Base-by-base conservation (phyloP, 2,329 filamentous ascomycete genomes). In the Huntiella savannae region DNA sequence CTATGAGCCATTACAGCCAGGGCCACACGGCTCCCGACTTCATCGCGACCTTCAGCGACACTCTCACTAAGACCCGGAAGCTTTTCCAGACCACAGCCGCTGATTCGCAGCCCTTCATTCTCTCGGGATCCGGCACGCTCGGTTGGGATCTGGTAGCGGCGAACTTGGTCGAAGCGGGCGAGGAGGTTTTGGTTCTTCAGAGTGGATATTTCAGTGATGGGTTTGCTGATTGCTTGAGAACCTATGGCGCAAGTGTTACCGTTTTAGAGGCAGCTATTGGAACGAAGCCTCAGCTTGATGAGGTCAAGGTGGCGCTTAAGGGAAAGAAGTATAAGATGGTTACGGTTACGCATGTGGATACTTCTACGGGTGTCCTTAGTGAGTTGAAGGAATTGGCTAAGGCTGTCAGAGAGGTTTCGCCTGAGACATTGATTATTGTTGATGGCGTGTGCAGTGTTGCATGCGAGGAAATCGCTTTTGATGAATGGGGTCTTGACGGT, bases 401-500 rank as follows among this genome's bases (percentile, higher is more conserved):
- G 58, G 68, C 92, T 43, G 82, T 96, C 44, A 82, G 82, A 60
- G 73, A 73, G 45, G 83, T 95, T 52, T 93, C 85, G 51, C 91
- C 91, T 0, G 79, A 94, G 45, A 98, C 91, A 1, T 70, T 98
- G 47, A 66, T 98, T 50, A 73, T 96, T 44, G 88, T 95, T 47
- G 91, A 98, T 59, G 91, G 88, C 52, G 91, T 98, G 43, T 98
- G 91, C 75, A 93, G 84, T 62, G 87, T 98, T 46, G 91, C 87
- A 40, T 86, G 79, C 55, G 91, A 98, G 65, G 87, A 96, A 66
- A 88, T 98, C 55, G 78, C 79, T 39, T 98, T 98, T 61, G 91
- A 98, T 60, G 82, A 82, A 46, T 96, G 88, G 91, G 79, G 80
- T 53, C 68, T 98, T 42, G 91, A 98, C 61, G 85, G 78, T 54